A percentile compares a stretch with the other conserved stretches of the same genome.
Evolutionary conservation across 2,329 filamentous ascomycete species (phyloP).

Genomic region (Ophiocordyceps camponoti-rufipedis): DNA sequence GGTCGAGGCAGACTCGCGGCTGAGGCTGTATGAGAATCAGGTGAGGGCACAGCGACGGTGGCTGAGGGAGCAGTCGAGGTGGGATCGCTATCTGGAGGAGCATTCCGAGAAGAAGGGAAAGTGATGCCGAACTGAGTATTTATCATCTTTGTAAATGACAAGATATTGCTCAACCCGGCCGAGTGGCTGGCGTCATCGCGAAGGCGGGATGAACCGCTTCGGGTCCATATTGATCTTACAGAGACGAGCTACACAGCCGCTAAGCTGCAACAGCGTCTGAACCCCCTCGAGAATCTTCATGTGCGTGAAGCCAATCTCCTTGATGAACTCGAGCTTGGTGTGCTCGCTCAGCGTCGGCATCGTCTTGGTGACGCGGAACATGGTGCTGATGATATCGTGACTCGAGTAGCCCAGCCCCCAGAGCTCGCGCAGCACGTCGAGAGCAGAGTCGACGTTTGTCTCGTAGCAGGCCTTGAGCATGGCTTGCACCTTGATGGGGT

Average conservation of each 20-base stretch:
- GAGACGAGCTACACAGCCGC: conserved; percentile 76
- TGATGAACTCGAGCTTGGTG: conserved; percentile 91
- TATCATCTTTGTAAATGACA: background rate
- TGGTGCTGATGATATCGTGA: conserved; percentile 96
- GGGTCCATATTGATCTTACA: conserved; percentile 96
- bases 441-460: conserved; percentile 69
- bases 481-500: conserved; percentile 94
- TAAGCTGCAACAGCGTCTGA: conserved; percentile 84
- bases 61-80: conserved; percentile 45
- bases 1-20: conserved; percentile 53
- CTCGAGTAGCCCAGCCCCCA: conserved; percentile 96
- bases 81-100: conserved; percentile 49
- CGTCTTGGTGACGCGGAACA: conserved; percentile 97
- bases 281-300: conserved; percentile 99
- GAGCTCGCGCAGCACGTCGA: conserved; percentile 74
- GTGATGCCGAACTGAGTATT: conserved; percentile 3
- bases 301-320: conserved; percentile 96
- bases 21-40: conserved; percentile 48
- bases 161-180: conserved; percentile 8
- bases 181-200: conserved; percentile 11
- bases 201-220: conserved; percentile 44
- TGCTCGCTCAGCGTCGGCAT: conserved; percentile 85
- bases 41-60: conserved; percentile 47
- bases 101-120: conserved; percentile 25
- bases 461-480: conserved; percentile 98